Evolutionary conservation across 352 stramenopile species (phyloP), one percentile per base, ranked within the genome.

Genomic region (Pythium aristosporum): DNA sequence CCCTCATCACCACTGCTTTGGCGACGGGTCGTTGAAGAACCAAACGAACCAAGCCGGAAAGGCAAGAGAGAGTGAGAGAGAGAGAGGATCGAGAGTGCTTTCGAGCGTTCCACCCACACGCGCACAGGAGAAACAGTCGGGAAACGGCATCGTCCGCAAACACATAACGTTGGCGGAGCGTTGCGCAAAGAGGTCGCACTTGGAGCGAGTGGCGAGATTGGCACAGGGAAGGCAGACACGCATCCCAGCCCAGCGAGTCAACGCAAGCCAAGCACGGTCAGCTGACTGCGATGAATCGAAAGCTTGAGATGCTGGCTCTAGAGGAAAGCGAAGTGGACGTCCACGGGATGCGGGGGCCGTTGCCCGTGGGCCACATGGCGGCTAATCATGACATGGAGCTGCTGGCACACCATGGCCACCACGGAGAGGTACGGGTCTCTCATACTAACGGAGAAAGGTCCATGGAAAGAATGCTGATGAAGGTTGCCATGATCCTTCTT

Each of bases 291-390:
- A 93, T 91, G 82, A 91, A 83, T 67, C 80, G 82, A 57, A 88
- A 86, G 62, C 56, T 93, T 48, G 84, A 90, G 65, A 85, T 93
- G 67, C 44, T 82, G 21, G 70, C 61, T 46, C 49, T 82, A 5
- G 72, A 80, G n/a, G 75, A 80, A 16, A 72, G 41, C 43, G 67
- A 74, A 53, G 64, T 74, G 18, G 72, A 75, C 16, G 68, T 76
- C 21, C 69, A 76, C 57, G 69, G 62, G 5, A 73, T 73, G 66
- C 66, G 66, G 16, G 56, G 63, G 18, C 63, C 67, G 7, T 64
- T 80, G 30, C 70, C 53, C 20, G 63, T 71, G 6, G 52, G 49
- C 13, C 54, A 68, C 53, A 72, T 74, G 57, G n/a, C 23, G 16
- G 18, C 21, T 1, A 56, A 48, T 23, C 61, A 68, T 18, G 63